A percentile compares a stretch with the other conserved stretches of the same genome.
Conservation (phyloP, 1,284 basidiomycete species). For the Fomitopsis betulina region DNA sequence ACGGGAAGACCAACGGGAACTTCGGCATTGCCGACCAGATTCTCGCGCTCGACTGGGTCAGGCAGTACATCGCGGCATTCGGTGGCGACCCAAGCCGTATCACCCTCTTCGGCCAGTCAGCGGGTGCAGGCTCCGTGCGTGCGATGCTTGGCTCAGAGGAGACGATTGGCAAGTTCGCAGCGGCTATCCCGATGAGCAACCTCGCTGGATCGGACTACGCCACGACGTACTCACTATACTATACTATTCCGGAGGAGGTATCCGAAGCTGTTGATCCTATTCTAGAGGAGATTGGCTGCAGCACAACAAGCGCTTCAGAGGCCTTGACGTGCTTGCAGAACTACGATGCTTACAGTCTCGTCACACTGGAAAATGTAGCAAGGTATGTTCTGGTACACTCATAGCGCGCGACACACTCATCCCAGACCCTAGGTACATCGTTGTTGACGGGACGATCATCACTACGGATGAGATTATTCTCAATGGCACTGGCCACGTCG, state of each 20-base stretch:
- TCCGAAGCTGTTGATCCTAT: slow-evolving; percentile 30
- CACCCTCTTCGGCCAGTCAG: slow-evolving; percentile 37
- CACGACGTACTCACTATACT: slow-evolving; percentile 35
- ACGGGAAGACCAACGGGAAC: slow-evolving; percentile 36
- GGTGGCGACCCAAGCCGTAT: slow-evolving; percentile 34
- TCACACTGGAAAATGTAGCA: slow-evolving; percentile 29
- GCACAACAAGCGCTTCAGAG: slow-evolving; percentile 13
- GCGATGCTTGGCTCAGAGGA: slow-evolving; percentile 37
- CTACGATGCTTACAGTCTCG: slow-evolving; percentile 28
- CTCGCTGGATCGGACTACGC: slow-evolving; percentile 42
- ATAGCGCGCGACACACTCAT: neutral
- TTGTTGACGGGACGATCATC: slow-evolving; percentile 43
- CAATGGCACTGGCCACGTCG: slow-evolving; percentile 33
- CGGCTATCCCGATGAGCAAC: slow-evolving; percentile 44
- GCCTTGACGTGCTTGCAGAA: slow-evolving; percentile 29
- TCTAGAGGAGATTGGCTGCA: slow-evolving; percentile 31
- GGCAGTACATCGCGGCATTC: slow-evolving; percentile 31
- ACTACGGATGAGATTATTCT: slow-evolving; percentile 35
- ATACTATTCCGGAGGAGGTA: slow-evolving; percentile 30
- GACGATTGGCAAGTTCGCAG: slow-evolving; percentile 41
- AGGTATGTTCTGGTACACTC: slow-evolving; percentile 19
- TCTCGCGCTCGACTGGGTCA: slow-evolving; percentile 32
- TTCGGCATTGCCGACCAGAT: slow-evolving; percentile 38
- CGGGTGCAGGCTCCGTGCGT: slow-evolving; percentile 35
- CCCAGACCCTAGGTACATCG: slow-evolving; percentile 24